Base-by-base conservation (phyloP, 2,329 filamentous ascomycete species). In the Cordyceps militaris region DNA sequence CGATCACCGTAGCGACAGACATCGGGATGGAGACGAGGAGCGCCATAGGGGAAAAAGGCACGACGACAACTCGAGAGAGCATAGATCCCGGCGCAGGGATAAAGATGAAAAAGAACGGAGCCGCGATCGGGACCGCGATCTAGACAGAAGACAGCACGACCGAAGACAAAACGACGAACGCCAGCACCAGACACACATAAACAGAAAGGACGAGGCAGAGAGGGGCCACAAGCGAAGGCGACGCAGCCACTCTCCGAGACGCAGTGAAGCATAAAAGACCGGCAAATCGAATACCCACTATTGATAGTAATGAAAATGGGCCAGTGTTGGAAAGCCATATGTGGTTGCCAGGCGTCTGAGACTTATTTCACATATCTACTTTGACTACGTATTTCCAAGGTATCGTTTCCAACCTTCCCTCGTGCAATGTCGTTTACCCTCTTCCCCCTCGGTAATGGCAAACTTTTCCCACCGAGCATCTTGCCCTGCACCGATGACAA, bases 391-490 rank as follows among this genome's bases (percentile, higher is more conserved):
- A 57, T 71, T 73, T 7, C 74, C 75, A 54, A 92, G 73, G 73
- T 92, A 94, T 65, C 85, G 80, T 71, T 90, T 93, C 91, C 91
- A 95, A 2, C 88, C 89, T 66, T 92, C 86, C 61, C 88, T 79
- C 30, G 84, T 74, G 61, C 88, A 83, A 53, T 82, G 76, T 46
- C 85, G 79, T 63, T 82, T 84, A 10, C 89, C 88, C 61, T 88
- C 84, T 23, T 86, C 81, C 14, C 81, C 81, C 57, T 87, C 80
- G n/a, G 79, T 79, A 53, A 95, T 76, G 21, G 86, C 76, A 65
- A 96, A 96, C 61, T 88, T 91, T 74, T 97, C 91, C 91, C 92
- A 97, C 52, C 88, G 80, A 16, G 88, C 88, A 68, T 94, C 89
- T 60, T 81, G 79, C 0, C 91, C 91, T 1, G 89, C 88, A 3